phyloP scores from a whole-genome alignment of 2,329 filamentous ascomycete genomes.

The Anthostomella pinea region DNA sequence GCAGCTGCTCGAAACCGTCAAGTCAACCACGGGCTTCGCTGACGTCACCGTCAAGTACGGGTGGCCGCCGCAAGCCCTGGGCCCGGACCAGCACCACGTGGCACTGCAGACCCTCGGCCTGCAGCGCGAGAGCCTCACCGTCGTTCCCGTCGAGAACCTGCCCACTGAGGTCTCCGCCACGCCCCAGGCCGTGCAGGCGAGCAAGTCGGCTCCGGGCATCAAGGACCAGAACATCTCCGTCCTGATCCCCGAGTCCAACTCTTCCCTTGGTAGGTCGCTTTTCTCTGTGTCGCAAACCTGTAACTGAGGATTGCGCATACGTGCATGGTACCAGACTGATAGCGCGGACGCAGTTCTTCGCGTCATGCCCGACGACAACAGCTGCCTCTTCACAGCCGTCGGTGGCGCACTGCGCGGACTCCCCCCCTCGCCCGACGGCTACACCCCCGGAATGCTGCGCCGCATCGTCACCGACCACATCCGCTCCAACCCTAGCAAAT shows the following conservation, averaged over 20 bases:
- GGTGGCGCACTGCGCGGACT: slow-evolving; percentile 70
- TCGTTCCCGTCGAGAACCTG: slow-evolving; percentile 41
- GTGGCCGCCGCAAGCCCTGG: slow-evolving; percentile 72
- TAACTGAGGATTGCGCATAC: background rate
- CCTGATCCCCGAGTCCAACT: slow-evolving; percentile 48
- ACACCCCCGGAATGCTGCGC: slow-evolving; percentile 52
- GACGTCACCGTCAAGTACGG: slow-evolving; percentile 79
- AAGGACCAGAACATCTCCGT: slow-evolving; percentile 44
- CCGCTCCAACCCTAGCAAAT: slow-evolving; percentile 67
- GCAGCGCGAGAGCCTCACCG: slow-evolving; percentile 49
- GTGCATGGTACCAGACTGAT: slow-evolving; percentile 4
- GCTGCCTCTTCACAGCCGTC: slow-evolving; percentile 88
- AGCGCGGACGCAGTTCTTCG: slow-evolving; percentile 59
- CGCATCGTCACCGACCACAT: slow-evolving; percentile 78
- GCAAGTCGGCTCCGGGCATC: slow-evolving; percentile 20
- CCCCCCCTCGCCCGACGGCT: slow-evolving; percentile 35
- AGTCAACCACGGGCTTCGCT: slow-evolving; percentile 60
- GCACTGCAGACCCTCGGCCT: slow-evolving; percentile 47
- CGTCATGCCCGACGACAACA: slow-evolving; percentile 96
- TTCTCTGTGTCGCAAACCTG: slow-evolving; percentile 6
- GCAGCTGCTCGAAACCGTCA: slow-evolving; percentile 59
- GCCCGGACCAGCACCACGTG: slow-evolving; percentile 51
- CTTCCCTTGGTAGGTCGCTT: slow-evolving; percentile 46
- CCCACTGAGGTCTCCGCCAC: slow-evolving; percentile 6
- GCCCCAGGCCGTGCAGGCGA: slow-evolving; percentile 3